These are phyloP conservation scores for Auxenochlorella pyrenoidosa DNA, from an alignment of 139 green algal species.

Conservation along the genomic window DNA sequence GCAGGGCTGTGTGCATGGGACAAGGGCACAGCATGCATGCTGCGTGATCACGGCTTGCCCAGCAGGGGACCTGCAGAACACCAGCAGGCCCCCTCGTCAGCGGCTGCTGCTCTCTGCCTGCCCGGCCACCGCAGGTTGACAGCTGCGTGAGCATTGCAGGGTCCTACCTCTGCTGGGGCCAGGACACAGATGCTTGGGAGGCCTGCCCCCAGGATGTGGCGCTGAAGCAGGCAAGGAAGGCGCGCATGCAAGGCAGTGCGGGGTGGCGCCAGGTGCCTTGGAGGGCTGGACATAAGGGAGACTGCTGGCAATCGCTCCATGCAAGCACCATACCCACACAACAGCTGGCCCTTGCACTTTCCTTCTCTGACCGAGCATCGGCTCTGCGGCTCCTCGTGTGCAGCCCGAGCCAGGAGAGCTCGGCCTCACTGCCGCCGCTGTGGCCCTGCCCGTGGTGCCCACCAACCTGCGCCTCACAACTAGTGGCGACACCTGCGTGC, in stretches of 20 bases:
- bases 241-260: too few species aligned
- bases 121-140: not conserved
- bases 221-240: not conserved
- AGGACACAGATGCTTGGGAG: conserved; percentile 9
- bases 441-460: not conserved
- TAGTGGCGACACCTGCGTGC: not conserved
- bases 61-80: too few species aligned
- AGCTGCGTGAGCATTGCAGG: conserved; percentile 9
- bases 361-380: too few species aligned
- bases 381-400: not conserved
- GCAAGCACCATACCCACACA: too few species aligned
- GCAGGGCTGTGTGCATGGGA: too few species aligned
- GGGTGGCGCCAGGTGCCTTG: too few species aligned
- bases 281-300: too few species aligned
- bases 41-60: not conserved
- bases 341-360: too few species aligned
- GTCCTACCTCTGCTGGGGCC: conserved; percentile 20
- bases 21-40: too few species aligned
- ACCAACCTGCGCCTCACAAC: not conserved
- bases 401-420: not conserved
- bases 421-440: not conserved
- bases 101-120: too few species aligned
- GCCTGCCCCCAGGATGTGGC: not conserved
- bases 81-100: too few species aligned
- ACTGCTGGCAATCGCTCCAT: too few species aligned